phyloP scores from a whole-genome alignment of 768 basidiomycete species.

The Tremella mesenterica region DNA sequence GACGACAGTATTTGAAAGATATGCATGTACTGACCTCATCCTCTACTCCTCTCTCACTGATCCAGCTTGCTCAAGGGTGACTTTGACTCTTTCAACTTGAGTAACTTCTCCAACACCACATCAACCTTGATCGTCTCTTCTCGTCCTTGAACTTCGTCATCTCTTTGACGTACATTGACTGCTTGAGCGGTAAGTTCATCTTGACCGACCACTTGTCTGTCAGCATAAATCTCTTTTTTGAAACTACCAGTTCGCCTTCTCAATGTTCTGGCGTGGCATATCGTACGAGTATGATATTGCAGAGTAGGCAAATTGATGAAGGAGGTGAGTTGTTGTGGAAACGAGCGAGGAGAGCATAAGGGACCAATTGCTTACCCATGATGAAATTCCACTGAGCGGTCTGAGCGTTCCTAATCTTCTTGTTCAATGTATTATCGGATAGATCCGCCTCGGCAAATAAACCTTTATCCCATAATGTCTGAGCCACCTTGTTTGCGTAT shows the following conservation, averaged over 20 bases:
- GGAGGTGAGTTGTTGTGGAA: too few relatives aligned
- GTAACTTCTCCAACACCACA: slow-evolving; percentile 60
- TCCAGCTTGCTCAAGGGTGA: slow-evolving; percentile 54
- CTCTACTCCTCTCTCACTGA: slow-evolving; percentile 8
- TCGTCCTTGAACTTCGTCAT: slow-evolving; percentile 71
- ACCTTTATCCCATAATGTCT: slow-evolving; percentile 59
- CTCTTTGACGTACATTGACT: slow-evolving; percentile 92
- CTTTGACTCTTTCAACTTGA: slow-evolving; percentile 58
- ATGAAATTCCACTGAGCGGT: slow-evolving; percentile 97
- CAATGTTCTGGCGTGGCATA: too few relatives aligned
- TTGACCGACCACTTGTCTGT: slow-evolving; percentile 73
- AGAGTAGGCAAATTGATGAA: background rate
- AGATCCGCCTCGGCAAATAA: slow-evolving; percentile 89
- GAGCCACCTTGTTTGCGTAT: slow-evolving; percentile 74
- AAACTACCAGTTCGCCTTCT: too few relatives aligned
- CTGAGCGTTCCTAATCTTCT: slow-evolving; percentile 97
- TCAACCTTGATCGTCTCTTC: slow-evolving; percentile 61
- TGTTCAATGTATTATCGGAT: slow-evolving; percentile 79
- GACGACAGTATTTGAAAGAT: too few relatives aligned
- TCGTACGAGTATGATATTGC: too few relatives aligned
- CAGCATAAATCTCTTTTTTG: slow-evolving; percentile 1
- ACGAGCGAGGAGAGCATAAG: too few relatives aligned
- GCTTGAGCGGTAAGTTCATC: slow-evolving; percentile 77
- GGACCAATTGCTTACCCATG: slow-evolving; percentile 55
- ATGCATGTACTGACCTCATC: too few relatives aligned